A percentile compares a stretch with the other conserved stretches of the same genome.
These are phyloP conservation scores for Calocybe gangraenosa DNA, from an alignment of 768 basidiomycete species.

Conservation along the genomic window DNA sequence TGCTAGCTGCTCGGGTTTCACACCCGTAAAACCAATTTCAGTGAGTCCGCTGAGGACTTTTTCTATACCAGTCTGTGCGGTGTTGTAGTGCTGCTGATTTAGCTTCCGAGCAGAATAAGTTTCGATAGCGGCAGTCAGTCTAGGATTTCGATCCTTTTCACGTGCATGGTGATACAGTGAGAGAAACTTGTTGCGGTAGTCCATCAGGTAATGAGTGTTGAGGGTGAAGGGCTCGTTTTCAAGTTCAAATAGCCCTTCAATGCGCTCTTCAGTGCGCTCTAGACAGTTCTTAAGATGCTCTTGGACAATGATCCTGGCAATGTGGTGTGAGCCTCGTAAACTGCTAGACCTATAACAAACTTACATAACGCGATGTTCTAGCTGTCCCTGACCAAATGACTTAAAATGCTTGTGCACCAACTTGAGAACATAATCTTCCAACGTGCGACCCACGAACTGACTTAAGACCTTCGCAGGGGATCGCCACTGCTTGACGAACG, in stretches of 20 bases:
- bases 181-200: conserved; percentile 46
- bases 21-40: conserved; percentile 33
- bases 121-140: conserved; percentile 23
- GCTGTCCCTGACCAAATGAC: conserved; percentile 45
- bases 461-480: conserved; percentile 44
- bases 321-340: background rate
- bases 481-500: conserved; percentile 44
- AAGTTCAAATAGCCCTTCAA: conserved; percentile 42
- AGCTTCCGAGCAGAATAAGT: conserved; percentile 14
- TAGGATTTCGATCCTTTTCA: conserved; percentile 24
- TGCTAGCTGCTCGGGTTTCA: conserved; percentile 38
- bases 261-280: conserved; percentile 30
- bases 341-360: background rate
- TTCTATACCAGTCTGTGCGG: conserved; percentile 22
- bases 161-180: conserved; percentile 42
- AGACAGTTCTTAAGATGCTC: conserved; percentile 46
- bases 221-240: conserved; percentile 43
- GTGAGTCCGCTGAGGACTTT: conserved; percentile 32
- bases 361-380: conserved; percentile 44
- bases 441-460: conserved; percentile 28
- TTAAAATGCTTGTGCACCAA: conserved; percentile 49
- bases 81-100: background rate
- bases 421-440: conserved; percentile 34
- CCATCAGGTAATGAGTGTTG: conserved; percentile 43
- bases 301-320: conserved; percentile 41